These are phyloP conservation scores for Tuber magnatum DNA, from an alignment of 495 filamentous ascomycete species.

Conservation along the genomic window DNA sequence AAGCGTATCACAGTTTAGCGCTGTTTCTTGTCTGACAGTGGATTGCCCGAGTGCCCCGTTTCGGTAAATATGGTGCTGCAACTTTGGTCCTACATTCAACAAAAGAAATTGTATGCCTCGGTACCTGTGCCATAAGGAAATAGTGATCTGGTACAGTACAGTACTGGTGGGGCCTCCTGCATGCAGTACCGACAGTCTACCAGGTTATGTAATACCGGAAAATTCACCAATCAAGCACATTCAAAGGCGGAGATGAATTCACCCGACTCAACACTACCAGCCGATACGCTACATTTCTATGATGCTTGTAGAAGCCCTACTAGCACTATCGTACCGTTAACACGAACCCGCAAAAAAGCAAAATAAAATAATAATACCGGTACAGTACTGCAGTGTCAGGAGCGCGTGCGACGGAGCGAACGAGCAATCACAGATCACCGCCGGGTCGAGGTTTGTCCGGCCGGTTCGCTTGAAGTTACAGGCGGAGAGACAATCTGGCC, in stretches of 20 bases:
- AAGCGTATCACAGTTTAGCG: no score
- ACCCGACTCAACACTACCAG: not conserved
- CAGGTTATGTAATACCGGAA: not conserved
- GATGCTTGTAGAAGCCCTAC: no score
- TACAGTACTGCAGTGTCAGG: not conserved
- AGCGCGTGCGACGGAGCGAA: no score
- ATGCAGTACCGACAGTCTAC: no score
- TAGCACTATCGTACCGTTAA: no score
- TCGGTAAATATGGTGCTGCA: not conserved
- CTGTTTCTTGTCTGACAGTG: no score
- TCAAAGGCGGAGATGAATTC: not conserved
- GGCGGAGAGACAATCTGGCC: not conserved
- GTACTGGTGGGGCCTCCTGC: no score
- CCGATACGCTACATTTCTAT: no score
- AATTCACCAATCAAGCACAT: not conserved
- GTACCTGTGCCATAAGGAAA: no score
- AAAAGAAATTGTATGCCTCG: not conserved
- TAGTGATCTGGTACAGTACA: no score
- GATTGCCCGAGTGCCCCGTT: no score
- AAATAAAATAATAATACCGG: not conserved
- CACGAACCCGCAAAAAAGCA: not conserved
- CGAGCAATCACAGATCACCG: not conserved
- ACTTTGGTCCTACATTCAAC: not conserved
- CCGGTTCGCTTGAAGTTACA: not conserved
- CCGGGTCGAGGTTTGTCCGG: not conserved